Conservation (phyloP, 805 yeast genomes). For the Starmerella asiatica region DNA sequence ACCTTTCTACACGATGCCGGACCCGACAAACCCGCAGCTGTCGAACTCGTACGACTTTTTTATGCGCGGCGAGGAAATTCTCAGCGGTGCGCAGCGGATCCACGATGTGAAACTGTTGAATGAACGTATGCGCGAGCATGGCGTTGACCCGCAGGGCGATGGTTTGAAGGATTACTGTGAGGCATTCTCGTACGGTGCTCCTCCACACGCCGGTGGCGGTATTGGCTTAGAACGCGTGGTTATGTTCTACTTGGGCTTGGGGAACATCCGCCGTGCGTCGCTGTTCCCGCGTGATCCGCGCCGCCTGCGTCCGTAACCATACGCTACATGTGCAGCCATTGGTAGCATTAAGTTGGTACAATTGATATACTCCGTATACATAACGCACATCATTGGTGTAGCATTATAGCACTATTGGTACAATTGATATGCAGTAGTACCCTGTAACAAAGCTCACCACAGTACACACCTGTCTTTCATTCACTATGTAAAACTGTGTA, state of each 20-base stretch:
- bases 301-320: constrained; percentile 60
- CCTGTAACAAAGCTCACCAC: too few relatives aligned
- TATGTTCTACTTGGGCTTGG: constrained; percentile 93
- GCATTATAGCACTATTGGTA: too few relatives aligned
- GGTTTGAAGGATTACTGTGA: constrained; percentile 87
- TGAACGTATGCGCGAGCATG: constrained; percentile 73
- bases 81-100: constrained; percentile 99
- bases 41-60: constrained; percentile 98
- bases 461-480: too few relatives aligned
- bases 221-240: constrained; percentile 97
- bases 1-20: constrained; percentile 99
- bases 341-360: too few relatives aligned
- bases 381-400: too few relatives aligned
- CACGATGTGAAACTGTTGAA: constrained; percentile 78
- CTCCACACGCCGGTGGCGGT: constrained; percentile 99
- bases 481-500: too few relatives aligned
- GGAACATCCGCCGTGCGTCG: constrained; percentile 96
- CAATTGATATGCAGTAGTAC: too few relatives aligned
- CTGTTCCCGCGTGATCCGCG: constrained; percentile 98
- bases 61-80: constrained; percentile 99
- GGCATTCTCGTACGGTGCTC: constrained; percentile 87
- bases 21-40: constrained; percentile 76
- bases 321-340: too few relatives aligned
- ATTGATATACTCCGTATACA: too few relatives aligned
- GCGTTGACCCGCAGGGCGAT: constrained; percentile 60